Evolutionary conservation across 2,329 filamentous ascomycete genomes (phyloP).

Genomic region (Drechslerella dactyloides): DNA sequence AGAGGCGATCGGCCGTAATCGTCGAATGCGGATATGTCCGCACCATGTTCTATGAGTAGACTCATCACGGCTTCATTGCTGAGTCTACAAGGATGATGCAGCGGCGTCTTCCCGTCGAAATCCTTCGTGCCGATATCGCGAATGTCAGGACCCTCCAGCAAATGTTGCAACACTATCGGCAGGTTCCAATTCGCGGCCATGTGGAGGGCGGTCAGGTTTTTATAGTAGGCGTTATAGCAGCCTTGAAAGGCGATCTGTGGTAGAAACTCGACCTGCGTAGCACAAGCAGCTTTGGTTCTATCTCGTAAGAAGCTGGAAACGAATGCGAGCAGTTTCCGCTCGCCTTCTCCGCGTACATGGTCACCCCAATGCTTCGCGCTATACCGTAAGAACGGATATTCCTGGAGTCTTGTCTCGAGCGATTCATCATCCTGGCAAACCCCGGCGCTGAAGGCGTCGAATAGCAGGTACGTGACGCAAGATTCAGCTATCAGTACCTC

Average conservation of each 20-base stretch:
- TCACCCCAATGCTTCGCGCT: constrained; percentile 36
- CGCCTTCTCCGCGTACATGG: constrained; percentile 27
- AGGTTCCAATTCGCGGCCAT: constrained; percentile 21
- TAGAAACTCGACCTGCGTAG: constrained; percentile 33
- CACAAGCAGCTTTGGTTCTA: constrained; percentile 52
- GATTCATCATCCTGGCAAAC: constrained; percentile 27
- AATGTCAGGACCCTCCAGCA: constrained; percentile 15
- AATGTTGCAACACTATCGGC: constrained; percentile 10
- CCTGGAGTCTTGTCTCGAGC: constrained; percentile 22
- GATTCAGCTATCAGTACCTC: constrained; percentile 30
- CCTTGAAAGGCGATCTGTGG: constrained; percentile 51
- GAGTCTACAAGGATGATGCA: constrained; percentile 42
- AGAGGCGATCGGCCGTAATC: constrained; percentile 32
- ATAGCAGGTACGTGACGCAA: constrained; percentile 32
- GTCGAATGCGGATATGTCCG: constrained; percentile 16
- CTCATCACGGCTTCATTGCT: constrained; percentile 30
- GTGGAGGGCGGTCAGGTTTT: constrained; percentile 37
- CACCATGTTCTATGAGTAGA: constrained; percentile 40
- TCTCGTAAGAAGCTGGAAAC: constrained; percentile 21
- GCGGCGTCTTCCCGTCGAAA: constrained; percentile 39
- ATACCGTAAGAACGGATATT: constrained; percentile 26
- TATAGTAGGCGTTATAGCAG: constrained; percentile 46
- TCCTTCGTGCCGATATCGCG: constrained; percentile 27
- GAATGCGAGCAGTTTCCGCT: constrained; percentile 24
- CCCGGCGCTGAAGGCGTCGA: constrained; percentile 16